Base-by-base conservation (phyloP, 441 rosid species). In the Aquilaria agallochum region DNA sequence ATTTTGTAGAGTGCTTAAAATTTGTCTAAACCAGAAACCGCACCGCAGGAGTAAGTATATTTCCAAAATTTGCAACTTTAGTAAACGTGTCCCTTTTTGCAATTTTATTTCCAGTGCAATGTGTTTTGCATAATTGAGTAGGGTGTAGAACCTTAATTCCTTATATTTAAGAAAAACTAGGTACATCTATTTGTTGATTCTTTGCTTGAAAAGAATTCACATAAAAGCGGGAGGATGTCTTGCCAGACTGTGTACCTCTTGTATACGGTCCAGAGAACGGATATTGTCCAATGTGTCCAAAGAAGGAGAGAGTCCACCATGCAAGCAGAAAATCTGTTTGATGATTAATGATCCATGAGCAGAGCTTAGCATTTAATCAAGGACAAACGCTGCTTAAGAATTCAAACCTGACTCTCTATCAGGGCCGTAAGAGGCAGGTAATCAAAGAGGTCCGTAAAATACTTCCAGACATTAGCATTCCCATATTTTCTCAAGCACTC, bases 301-400 rank as follows among this genome's bases (percentile, higher is more conserved):
- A 50, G 95, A 88, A 14, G 95, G 91, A 12, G 95, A 88, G 40
- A 88, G 84, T 44, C 95, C 95, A 62, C 95, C 95, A 30, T 88
- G 92, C 81, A 88, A 80, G 70, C 95, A 88, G 78, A 88, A 85
- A 68, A 88, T 74, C 89, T 85, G 58, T 57, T 77, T 61, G 33
- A 33, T 31, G 54, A 50, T 40, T 54, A 49, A 12, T 62, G 9
- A 2, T 31, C 56, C 45, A 55, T 75, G 51, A 73, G 56, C 61
- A 13, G 53, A 72, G 58, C 57, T 53, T 53, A 27, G 42, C 51
- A 30, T 48, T 52, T 47, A 53, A 47, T 48, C 44, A 30, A 40
- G 11, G 31, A 11, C 66, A 50, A 31, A 13, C 50, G 30, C 36
- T 30, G 48, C 27, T 12, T 11, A 32, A 67, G 60, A 58, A 75